Conservation (phyloP, 768 basidiomycete species). For the Fistulinella prunicolor region DNA sequence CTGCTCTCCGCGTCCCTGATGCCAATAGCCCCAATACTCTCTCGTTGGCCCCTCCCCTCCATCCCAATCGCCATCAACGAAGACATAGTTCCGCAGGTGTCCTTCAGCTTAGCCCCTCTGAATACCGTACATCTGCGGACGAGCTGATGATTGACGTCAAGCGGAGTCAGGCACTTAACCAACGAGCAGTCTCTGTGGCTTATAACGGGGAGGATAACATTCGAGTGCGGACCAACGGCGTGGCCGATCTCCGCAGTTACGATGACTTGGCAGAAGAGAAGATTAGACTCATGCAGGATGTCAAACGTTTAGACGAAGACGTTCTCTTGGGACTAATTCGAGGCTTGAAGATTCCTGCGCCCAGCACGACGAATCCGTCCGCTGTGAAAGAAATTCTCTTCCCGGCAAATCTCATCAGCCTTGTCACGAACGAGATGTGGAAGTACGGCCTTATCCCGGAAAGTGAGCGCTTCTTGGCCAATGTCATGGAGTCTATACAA, state of each 20-base stretch:
- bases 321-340: constrained; percentile 87
- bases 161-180: constrained; percentile 66
- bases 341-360: constrained; percentile 88
- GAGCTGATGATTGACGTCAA: constrained; percentile 75
- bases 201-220: constrained; percentile 79
- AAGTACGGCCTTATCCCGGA: constrained; percentile 96
- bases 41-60: constrained; percentile 34
- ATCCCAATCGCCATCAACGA: constrained; percentile 64
- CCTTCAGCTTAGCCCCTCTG: constrained; percentile 55
- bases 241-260: constrained; percentile 68
- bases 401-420: constrained; percentile 96
- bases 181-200: constrained; percentile 85
- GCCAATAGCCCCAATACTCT: constrained; percentile 41
- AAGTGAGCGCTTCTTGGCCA: constrained; percentile 96
- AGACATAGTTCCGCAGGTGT: constrained; percentile 86
- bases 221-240: constrained; percentile 61
- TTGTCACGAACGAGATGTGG: constrained; percentile 99
- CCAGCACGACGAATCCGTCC: constrained; percentile 88
- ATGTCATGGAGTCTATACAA: constrained; percentile 98
- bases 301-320: constrained; percentile 88
- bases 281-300: constrained; percentile 88
- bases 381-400: constrained; percentile 96
- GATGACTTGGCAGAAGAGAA: constrained; percentile 96
- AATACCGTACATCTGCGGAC: constrained; percentile 71
- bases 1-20: constrained; percentile 62